A percentile compares a stretch with the other conserved stretches of the same genome.
phyloP scores from a whole-genome alignment of 169 alveolate species.

The Cryptosporidium canis region DNA sequence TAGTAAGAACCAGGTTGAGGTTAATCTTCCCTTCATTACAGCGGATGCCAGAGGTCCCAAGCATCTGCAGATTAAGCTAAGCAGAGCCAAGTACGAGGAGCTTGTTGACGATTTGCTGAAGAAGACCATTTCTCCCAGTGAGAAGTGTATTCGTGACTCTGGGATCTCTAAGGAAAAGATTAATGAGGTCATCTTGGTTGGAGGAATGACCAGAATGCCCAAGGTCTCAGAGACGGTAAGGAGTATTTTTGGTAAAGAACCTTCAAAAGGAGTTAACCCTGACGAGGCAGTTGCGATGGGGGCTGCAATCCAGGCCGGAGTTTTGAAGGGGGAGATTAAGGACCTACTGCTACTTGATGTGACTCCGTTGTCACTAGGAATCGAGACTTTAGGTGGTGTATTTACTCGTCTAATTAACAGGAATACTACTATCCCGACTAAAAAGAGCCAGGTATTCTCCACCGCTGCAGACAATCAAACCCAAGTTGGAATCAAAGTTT shows the following conservation, averaged over 20 bases:
- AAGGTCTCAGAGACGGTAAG: conserved; percentile 94
- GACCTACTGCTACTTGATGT: conserved; percentile 96
- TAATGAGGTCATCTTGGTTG: conserved; percentile 97
- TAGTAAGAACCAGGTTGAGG: conserved; percentile 92
- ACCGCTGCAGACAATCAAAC: conserved; percentile 99
- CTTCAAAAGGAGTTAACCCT: conserved; percentile 97
- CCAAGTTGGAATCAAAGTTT: conserved; percentile 97
- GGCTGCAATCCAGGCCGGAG: conserved; percentile 99
- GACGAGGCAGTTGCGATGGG: conserved; percentile 99
- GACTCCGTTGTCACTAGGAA: conserved; percentile 94
- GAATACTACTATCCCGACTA: conserved; percentile 98
- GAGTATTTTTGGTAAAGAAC: conserved; percentile 92
- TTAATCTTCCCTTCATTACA: conserved; percentile 97
- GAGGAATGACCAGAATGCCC: conserved; percentile 99
- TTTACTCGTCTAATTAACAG: conserved; percentile 95
- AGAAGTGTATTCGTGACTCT: conserved; percentile 93
- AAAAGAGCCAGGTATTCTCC: conserved; percentile 96
- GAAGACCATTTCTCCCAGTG: conserved; percentile 95
- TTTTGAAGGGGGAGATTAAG: conserved; percentile 96
- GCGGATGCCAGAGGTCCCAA: conserved; percentile 98
- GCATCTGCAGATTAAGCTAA: conserved; percentile 94
- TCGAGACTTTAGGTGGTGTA: conserved; percentile 98
- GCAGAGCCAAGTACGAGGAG: conserved; percentile 95
- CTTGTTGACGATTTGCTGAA: conserved; percentile 86
- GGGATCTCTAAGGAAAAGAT: conserved; percentile 91